Conservation (phyloP, 495 filamentous ascomycete genomes). For the Endocarpon pusillum region DNA sequence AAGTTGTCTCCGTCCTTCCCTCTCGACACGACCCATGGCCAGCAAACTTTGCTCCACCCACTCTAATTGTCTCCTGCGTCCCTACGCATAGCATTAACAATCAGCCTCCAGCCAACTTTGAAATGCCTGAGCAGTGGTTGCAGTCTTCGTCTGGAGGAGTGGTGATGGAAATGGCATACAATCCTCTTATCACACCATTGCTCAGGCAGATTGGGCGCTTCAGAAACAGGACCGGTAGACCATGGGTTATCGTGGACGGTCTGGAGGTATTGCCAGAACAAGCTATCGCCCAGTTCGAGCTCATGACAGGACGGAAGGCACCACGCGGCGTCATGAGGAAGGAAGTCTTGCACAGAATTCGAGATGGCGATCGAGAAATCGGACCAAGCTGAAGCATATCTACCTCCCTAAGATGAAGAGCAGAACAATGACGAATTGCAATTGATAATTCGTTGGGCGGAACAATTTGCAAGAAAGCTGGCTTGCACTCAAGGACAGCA, state of each 20-base stretch:
- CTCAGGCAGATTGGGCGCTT: conserved; percentile 44
- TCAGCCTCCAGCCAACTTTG: conserved; percentile 52
- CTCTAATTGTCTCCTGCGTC: conserved; percentile 62
- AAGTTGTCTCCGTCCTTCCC: conserved; percentile 41
- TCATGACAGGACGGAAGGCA: conserved; percentile 69
- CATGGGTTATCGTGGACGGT: conserved; percentile 67
- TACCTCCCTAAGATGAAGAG: no score
- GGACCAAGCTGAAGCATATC: no score
- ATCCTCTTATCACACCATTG: conserved; percentile 54
- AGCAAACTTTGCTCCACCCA: conserved; percentile 40
- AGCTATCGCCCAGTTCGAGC: conserved; percentile 67
- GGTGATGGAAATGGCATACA: conserved; percentile 64
- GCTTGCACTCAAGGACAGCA: no score
- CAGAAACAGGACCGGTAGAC: conserved; percentile 38
- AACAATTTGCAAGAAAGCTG: no score
- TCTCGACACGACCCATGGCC: conserved; percentile 51
- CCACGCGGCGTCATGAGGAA: conserved; percentile 56
- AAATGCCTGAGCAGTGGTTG: conserved; percentile 59
- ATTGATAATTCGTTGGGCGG: no score
- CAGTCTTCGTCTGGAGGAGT: conserved; percentile 63
- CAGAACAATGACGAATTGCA: no score
- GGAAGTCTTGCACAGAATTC: conserved; percentile 40
- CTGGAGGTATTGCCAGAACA: conserved; percentile 66
- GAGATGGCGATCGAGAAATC: no score
- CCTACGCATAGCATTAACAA: conserved; percentile 47